Base-by-base conservation (phyloP, 1,284 basidiomycete species). In the Butyriboletus appendiculatus region DNA sequence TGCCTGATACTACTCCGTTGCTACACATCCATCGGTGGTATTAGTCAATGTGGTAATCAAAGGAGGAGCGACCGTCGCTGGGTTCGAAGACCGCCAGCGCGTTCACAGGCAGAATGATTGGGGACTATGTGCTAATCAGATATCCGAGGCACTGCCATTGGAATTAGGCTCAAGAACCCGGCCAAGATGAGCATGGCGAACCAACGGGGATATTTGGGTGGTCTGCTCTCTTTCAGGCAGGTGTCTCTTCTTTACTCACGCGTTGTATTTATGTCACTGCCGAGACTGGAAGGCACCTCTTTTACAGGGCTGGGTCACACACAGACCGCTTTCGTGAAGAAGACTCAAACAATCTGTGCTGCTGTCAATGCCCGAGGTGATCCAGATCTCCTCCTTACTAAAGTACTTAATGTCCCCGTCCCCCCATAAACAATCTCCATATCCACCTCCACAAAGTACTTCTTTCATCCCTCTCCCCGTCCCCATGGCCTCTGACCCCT, bases 71-170 rank as follows among this genome's bases (percentile, higher is more conserved):
- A 51, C 11, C 40, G 55, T 65, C 65, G 65, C 65, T 70, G 68
- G 58, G 65, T 70, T 68, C n/a, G n/a, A 63, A 65, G 49, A 24
- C 2, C 15, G 12, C 44, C 34, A 35, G 59, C 55, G 57, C 47
- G 55, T 56, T 57, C 67, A 66, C 65, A 68, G 59, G 49, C 50
- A 22, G 18, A 49, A 53, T 68, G 64, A 67, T 65, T 69, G 64
- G 40, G 45, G 52, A 26, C 26, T 22, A 45, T 56, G 61, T 64
- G 67, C 43, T 68, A 63, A 68, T 68, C 68, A 71, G 66, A 69
- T 71, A 67, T 68, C 70, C 67, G 68, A 72, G 68, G 70, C 67
- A 68, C 70, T 58, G 67, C 67, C 67, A 70, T 68, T 69, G 61
- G 18, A 72, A 69, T 72, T 72, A 68, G 68, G 62, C 70, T 72